phyloP scores from a whole-genome alignment of 768 basidiomycete genomes.

The Tricholoma bakamatsutake region DNA sequence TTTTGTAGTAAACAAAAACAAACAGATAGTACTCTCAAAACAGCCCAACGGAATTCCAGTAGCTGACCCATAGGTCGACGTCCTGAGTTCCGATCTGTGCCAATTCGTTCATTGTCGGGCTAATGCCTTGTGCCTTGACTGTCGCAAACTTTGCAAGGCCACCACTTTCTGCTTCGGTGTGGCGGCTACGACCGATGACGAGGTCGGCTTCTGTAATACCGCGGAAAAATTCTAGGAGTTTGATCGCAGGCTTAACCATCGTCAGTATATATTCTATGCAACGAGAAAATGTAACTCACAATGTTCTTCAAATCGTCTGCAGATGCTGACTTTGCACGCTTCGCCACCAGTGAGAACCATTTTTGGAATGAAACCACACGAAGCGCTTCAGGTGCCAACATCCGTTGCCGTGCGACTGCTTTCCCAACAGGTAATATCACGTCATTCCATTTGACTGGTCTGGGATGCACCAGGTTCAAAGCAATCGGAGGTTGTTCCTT shows the following conservation, averaged over 20 bases:
- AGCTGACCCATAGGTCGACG: conserved; percentile 8
- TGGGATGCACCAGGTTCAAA: too few relatives aligned
- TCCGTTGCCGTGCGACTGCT: conserved; percentile 24
- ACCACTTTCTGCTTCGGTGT: conserved; percentile 7
- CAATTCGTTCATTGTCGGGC: conserved; percentile 8
- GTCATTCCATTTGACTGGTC: conserved; percentile 23
- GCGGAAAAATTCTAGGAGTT: conserved; percentile 29
- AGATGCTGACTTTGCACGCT: too few relatives aligned
- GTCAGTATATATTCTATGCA: too few relatives aligned
- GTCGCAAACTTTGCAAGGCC: conserved; percentile 4
- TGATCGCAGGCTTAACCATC: conserved; percentile 25
- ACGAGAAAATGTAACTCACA: too few relatives aligned
- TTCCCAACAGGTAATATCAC: conserved; percentile 19
- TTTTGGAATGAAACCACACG: too few relatives aligned
- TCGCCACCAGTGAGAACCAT: too few relatives aligned
- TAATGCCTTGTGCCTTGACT: conserved; percentile 5
- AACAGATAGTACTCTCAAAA: too few relatives aligned
- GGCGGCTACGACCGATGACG: neutral
- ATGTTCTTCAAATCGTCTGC: too few relatives aligned
- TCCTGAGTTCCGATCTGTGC: neutral
- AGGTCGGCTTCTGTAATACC: conserved; percentile 15
- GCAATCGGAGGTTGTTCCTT: too few relatives aligned
- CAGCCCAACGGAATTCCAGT: conserved; percentile 5
- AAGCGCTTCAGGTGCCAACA: neutral
- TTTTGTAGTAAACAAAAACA: too few relatives aligned